phyloP scores from a whole-genome alignment of 495 filamentous ascomycete species.

The Niebla homalea region DNA sequence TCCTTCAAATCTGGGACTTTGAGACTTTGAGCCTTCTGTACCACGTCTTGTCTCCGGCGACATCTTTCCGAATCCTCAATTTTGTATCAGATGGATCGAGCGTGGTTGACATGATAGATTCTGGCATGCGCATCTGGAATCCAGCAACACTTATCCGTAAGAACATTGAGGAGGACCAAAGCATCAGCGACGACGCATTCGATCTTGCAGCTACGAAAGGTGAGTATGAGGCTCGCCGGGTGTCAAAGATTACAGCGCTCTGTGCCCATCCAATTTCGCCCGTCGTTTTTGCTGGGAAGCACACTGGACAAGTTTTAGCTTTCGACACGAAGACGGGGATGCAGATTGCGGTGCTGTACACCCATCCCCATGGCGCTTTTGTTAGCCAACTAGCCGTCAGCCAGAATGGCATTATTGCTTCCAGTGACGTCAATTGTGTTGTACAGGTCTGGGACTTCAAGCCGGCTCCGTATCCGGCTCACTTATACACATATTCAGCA shows the following conservation, averaged over 20 bases:
- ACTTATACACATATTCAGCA: not conserved
- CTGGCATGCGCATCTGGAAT: not conserved
- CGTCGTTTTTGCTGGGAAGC: conserved; percentile 3
- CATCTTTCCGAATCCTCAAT: not conserved
- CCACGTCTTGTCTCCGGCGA: conserved; percentile 6
- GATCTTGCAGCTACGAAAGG: conserved; percentile 1
- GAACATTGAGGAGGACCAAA: conserved; percentile 4
- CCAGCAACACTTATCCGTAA: conserved; percentile 1
- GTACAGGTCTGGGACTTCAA: conserved; percentile 1
- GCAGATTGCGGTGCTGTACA: not conserved
- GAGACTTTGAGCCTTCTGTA: conserved; percentile 21
- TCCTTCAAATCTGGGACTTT: conserved; percentile 21
- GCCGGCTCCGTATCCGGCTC: not conserved
- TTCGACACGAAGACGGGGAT: conserved; percentile 1
- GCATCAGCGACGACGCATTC: conserved; percentile 4
- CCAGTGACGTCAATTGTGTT: conserved; percentile 2
- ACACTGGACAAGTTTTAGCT: conserved; percentile 1
- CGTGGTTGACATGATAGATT: conserved; percentile 5
- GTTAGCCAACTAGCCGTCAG: not conserved
- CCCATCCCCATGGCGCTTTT: not conserved
- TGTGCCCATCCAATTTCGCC: conserved; percentile 5
- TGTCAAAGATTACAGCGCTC: not conserved
- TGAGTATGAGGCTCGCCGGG: conserved; percentile 1
- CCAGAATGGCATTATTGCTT: not conserved
- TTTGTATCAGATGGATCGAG: conserved; percentile 13